phyloP scores from a whole-genome alignment of 1,139 yeast genomes.

The Kodamaea sp. region DNA sequence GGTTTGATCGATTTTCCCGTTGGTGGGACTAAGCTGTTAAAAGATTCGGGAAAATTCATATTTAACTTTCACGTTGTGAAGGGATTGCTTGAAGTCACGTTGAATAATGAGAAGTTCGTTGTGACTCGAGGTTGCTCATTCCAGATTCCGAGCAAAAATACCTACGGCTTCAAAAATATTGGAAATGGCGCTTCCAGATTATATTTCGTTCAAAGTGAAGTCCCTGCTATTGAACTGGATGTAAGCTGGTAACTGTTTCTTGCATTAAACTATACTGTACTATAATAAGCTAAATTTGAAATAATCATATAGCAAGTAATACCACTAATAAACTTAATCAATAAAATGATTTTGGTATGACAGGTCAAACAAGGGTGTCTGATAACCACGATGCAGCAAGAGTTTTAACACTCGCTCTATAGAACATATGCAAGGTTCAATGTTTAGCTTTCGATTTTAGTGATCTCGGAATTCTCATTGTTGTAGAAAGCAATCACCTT shows the following conservation, averaged over 20 bases:
- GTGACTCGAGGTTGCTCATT: conserved; percentile 77
- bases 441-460: no score
- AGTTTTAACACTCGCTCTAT: no score
- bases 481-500: conserved; percentile 75
- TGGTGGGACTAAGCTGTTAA: conserved; percentile 62
- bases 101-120: conserved; percentile 60
- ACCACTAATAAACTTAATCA: conserved; percentile 1
- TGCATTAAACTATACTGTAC: conserved; percentile 1
- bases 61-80: conserved; percentile 73
- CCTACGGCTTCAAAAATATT: conserved; percentile 62
- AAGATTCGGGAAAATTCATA: conserved; percentile 66
- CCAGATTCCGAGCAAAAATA: conserved; percentile 77
- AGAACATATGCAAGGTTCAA: no score
- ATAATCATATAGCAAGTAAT: not conserved
- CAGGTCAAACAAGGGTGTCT: conserved; percentile 1
- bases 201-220: conserved; percentile 73
- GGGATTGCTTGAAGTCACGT: conserved; percentile 69
- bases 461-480: conserved; percentile 46
- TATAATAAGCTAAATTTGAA: conserved; percentile 1
- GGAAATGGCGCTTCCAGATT: conserved; percentile 60
- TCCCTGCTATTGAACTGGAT: conserved; percentile 13
- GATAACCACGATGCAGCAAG: conserved; percentile 5
- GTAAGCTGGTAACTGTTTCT: conserved; percentile 4
- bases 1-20: conserved; percentile 73
- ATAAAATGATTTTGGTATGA: no score